Evolutionary conservation across 1,284 basidiomycete genomes (phyloP).

Genomic region (Apiotrichum porosum): DNA sequence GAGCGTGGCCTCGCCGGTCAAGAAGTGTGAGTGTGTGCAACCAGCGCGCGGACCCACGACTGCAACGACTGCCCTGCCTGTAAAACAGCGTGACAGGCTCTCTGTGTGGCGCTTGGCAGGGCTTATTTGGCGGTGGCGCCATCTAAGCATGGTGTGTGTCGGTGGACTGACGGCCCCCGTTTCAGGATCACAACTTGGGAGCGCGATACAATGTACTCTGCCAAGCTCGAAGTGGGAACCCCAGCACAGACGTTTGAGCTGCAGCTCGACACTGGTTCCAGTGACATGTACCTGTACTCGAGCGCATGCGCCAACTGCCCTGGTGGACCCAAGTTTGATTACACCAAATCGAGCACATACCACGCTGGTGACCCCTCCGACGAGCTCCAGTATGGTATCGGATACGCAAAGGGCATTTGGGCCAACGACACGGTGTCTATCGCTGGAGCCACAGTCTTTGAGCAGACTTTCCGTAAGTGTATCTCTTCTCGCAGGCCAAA

Average conservation of each 20-base stretch:
- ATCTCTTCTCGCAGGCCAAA: no score
- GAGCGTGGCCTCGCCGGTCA: no score
- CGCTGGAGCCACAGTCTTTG: constrained; percentile 67
- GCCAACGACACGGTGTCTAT: constrained; percentile 69
- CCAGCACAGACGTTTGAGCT: constrained; percentile 51
- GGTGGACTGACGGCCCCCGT: no score
- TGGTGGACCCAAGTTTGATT: constrained; percentile 28
- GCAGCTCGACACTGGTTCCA: constrained; percentile 53
- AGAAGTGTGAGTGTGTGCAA: no score
- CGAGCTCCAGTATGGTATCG: constrained; percentile 73
- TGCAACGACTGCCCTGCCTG: neutral
- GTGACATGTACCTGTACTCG: constrained; percentile 48
- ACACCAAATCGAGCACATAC: constrained; percentile 31
- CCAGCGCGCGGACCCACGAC: no score
- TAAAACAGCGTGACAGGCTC: no score
- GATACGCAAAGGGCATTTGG: constrained; percentile 65
- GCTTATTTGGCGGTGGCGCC: no score
- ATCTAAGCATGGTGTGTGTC: no score
- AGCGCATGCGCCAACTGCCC: constrained; percentile 30
- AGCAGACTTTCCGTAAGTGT: constrained; percentile 59
- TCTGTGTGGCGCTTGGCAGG: no score
- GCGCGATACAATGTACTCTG: constrained; percentile 32
- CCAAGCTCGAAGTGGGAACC: constrained; percentile 41
- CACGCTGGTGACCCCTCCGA: constrained; percentile 51
- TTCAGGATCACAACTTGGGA: constrained; percentile 7